Conservation (phyloP, 768 basidiomycete genomes). For the Leccinum longicurvipes region DNA sequence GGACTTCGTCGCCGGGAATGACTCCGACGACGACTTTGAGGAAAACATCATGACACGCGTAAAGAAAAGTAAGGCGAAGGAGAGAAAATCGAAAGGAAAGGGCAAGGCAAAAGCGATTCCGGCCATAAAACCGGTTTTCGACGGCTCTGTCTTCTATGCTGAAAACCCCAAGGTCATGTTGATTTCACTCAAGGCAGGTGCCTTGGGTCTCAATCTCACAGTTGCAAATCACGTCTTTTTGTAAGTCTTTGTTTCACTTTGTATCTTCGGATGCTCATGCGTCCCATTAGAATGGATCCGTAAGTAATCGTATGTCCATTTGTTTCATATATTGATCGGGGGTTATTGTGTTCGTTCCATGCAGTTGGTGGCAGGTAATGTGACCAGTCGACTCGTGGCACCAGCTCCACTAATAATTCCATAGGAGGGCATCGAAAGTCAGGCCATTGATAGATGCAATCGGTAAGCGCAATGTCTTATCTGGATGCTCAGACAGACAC, state of each 20-base stretch:
- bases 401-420: slow-evolving; percentile 9
- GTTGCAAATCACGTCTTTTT: slow-evolving; percentile 85
- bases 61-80: slow-evolving; percentile 33
- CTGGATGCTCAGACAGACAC: neutral
- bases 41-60: slow-evolving; percentile 30
- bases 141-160: slow-evolving; percentile 24
- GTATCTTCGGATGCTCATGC: slow-evolving; percentile 3
- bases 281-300: slow-evolving; percentile 69
- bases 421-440: slow-evolving; percentile 79
- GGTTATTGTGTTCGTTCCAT: neutral
- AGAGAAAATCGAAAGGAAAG: slow-evolving; percentile 39
- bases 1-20: slow-evolving; percentile 33
- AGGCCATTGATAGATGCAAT: slow-evolving; percentile 79
- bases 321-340: slow-evolving; percentile 11
- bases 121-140: slow-evolving; percentile 12
- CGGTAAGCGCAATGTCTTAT: slow-evolving; percentile 37
- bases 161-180: slow-evolving; percentile 77
- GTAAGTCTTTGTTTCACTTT: slow-evolving; percentile 39
- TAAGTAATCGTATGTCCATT: slow-evolving; percentile 38
- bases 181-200: slow-evolving; percentile 84
- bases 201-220: slow-evolving; percentile 83
- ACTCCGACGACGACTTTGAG: slow-evolving; percentile 30
- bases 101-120: slow-evolving; percentile 29
- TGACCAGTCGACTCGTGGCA: neutral
- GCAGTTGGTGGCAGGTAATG: slow-evolving; percentile 74